phyloP scores from a whole-genome alignment of 1,284 basidiomycete species.

The Leccinum pallidistipes region DNA sequence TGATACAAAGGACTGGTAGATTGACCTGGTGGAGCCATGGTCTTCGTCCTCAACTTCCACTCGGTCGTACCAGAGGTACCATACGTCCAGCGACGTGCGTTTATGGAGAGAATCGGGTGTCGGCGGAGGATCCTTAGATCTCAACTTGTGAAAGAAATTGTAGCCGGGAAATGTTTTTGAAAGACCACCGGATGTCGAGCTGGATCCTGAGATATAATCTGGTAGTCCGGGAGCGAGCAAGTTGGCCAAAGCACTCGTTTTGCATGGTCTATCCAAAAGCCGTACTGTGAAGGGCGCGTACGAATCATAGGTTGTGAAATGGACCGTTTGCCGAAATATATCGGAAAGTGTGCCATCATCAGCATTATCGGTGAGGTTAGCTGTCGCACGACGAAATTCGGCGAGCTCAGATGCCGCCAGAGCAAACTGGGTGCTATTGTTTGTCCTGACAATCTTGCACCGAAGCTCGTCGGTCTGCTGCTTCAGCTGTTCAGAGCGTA shows the following conservation, averaged over 20 bases:
- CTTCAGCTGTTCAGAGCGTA: background rate
- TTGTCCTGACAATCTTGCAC: slow-evolving; percentile 11
- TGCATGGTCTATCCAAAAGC: slow-evolving; percentile 15
- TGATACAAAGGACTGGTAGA: slow-evolving; percentile 2
- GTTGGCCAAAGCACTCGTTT: slow-evolving; percentile 4
- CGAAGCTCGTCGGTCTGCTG: background rate
- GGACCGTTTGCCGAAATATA: slow-evolving; percentile 11
- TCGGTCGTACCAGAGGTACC: slow-evolving; percentile 1
- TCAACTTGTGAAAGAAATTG: background rate
- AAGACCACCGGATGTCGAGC: slow-evolving; percentile 20
- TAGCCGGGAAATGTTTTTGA: slow-evolving; percentile 15
- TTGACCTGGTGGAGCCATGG: background rate
- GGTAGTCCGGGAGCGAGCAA: slow-evolving; percentile 26
- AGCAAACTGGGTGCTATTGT: slow-evolving; percentile 19
- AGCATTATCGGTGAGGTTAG: background rate
- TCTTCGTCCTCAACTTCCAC: slow-evolving; percentile 5
- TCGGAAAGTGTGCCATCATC: slow-evolving; percentile 5
- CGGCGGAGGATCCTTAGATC: background rate
- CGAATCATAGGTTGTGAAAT: slow-evolving; percentile 17
- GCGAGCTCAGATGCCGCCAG: slow-evolving; percentile 7
- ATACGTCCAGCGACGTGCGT: background rate
- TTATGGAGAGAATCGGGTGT: background rate
- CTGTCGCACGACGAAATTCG: slow-evolving; percentile 13
- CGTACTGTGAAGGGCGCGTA: slow-evolving; percentile 16
- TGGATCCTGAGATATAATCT: slow-evolving; percentile 15